phyloP scores from a whole-genome alignment of 805 yeast genomes.

The Candida ponderosae region DNA sequence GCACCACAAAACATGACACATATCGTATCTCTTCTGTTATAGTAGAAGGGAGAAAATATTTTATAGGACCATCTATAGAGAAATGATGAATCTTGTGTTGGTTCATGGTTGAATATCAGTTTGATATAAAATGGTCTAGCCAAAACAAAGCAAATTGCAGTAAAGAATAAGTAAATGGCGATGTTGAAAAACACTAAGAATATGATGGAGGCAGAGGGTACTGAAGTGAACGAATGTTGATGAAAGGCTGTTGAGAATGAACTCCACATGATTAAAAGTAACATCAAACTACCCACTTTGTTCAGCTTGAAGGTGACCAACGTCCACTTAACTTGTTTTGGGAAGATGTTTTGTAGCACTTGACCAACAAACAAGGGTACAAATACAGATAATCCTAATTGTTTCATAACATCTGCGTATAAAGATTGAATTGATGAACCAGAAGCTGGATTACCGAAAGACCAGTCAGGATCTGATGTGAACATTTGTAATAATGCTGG shows the following conservation, averaged over 20 bases:
- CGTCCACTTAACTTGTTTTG: constrained; percentile 55
- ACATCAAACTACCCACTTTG: constrained; percentile 76
- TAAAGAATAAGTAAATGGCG: constrained; percentile 73
- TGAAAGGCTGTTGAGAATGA: constrained; percentile 85
- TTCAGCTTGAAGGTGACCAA: constrained; percentile 48
- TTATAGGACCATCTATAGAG: constrained; percentile 34
- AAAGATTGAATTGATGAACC: constrained; percentile 45
- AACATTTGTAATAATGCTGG: constrained; percentile 80
- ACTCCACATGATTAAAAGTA: constrained; percentile 67
- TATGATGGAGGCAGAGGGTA: constrained; percentile 60
- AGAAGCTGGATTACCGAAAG: constrained; percentile 73
- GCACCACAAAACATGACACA: constrained; percentile 84
- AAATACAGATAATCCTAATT: constrained; percentile 76
- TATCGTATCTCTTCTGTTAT: constrained; percentile 63
- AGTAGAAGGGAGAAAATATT: constrained; percentile 55
- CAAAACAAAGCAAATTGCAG: constrained; percentile 47
- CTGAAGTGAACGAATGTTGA: constrained; percentile 68
- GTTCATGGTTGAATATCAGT: constrained; percentile 35
- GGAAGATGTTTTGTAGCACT: constrained; percentile 61
- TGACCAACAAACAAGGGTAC: constrained; percentile 89
- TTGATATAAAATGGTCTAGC: constrained; percentile 55
- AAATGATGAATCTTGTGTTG: constrained; percentile 35
- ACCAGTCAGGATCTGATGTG: constrained; percentile 46
- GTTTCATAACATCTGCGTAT: constrained; percentile 77
- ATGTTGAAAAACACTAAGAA: constrained; percentile 77